Evolutionary conservation across 2,329 filamentous ascomycete genomes (phyloP), one percentile per base, ranked within the genome.

Genomic region (Teratosphaeria pseudoeucalypti): DNA sequence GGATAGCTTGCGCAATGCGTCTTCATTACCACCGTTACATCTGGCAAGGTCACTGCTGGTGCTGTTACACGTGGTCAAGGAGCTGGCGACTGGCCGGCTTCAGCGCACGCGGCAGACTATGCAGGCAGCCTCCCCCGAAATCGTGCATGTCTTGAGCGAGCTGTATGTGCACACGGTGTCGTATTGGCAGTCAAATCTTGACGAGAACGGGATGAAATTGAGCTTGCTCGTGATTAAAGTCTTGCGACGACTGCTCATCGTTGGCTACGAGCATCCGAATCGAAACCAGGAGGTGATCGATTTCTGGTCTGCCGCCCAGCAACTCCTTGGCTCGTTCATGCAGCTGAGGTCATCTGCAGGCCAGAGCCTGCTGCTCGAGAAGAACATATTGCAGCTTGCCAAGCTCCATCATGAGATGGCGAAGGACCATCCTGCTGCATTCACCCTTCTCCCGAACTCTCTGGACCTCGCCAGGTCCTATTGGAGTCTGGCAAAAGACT

Each of bases 371-470:
- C 70, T 87, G 27, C 77, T 95, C n/a, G 88, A 89, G 64, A 95
- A 91, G 70, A 92, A 96, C 70, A 78, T 96, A 2, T 76, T 96
- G 52, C 92, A 97, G 70, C 86, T 97, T 56, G 86, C 92, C 3
- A 99, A 97, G 74, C 78, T 99, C 2, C 94, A 97, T 71, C 81
- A 95, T 47, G 86, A 90, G 59, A 92, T 97, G 86, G 85, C 90
- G 1, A 84, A 84, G 56, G 77, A 80, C 5, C 91, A 96, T 71
- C 85, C 92, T 1, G 86, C 88, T 3, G 89, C 90, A 58, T 97
- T 96, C 73, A 85, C 87, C 0, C 79, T 90, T 12, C 81, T 99
- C 6, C 90, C 91, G 1, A 86, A 89, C 67, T 91, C 90, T 2
- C 77, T 95, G 16, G 79, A 85, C 16, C 82, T 97, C 27, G 85